phyloP scores from a whole-genome alignment of 2,329 filamentous ascomycete genomes.

The Diaporthe citrichinensis region DNA sequence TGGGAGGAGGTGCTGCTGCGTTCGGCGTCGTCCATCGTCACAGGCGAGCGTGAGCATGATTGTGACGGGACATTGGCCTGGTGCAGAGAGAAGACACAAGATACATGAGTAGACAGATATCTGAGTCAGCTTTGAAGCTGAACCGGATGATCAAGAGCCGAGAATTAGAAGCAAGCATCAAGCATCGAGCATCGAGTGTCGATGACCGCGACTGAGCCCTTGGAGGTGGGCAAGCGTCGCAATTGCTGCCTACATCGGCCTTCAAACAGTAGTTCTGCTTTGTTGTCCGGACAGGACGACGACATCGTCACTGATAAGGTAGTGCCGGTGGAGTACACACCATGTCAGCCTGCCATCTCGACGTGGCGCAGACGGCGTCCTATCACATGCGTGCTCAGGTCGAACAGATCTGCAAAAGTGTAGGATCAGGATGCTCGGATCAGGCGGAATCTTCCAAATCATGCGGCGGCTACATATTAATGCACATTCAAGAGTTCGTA shows the following conservation, averaged over 20 bases:
- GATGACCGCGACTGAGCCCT: neutral
- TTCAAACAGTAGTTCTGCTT: neutral
- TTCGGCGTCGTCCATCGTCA: constrained; percentile 5
- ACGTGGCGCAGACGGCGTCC: neutral
- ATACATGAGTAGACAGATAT: neutral
- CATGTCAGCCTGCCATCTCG: neutral
- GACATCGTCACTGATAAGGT: neutral
- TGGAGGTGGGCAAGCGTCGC: neutral
- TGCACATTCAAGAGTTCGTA: neutral
- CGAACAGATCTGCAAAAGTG: neutral
- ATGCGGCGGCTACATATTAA: neutral
- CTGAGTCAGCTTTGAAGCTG: neutral
- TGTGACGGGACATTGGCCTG: neutral
- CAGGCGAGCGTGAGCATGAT: neutral
- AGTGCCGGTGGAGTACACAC: constrained; percentile 8
- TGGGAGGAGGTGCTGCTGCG: constrained; percentile 9
- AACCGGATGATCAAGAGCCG: neutral
- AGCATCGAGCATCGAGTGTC: neutral
- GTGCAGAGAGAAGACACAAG: neutral
- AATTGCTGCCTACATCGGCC: neutral
- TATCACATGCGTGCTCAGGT: neutral
- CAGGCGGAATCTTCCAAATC: neutral
- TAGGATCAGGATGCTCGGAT: neutral
- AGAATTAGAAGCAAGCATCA: neutral
- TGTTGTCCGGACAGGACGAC: neutral